phyloP scores from a whole-genome alignment of 1,139 yeast species.

The Kodamaea ohmeri region DNA sequence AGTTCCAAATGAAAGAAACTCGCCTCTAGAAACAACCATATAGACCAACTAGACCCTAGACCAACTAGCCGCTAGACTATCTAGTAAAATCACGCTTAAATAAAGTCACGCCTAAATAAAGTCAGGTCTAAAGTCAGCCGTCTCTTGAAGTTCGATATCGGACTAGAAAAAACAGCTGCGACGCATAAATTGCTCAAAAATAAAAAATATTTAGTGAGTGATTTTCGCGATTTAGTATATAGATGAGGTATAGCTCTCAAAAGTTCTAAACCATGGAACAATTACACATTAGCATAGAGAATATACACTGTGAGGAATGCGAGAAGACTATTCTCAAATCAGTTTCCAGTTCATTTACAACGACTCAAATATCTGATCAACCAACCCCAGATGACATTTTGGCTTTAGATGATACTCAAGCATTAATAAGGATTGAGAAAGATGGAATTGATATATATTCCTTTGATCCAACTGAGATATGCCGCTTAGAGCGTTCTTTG shows the following conservation, averaged over 20 bases:
- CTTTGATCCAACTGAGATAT: conserved; percentile 6
- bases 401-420: conserved; percentile 10
- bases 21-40: too few species aligned
- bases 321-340: conserved; percentile 32
- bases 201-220: neutral
- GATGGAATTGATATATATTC: conserved; percentile 24
- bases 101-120: too few species aligned
- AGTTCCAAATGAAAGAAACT: neutral
- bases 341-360: conserved; percentile 18
- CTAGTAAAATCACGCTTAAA: too few species aligned
- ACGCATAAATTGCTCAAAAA: conserved; percentile 5
- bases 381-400: conserved; percentile 23
- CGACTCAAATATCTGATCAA: conserved; percentile 16
- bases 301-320: conserved; percentile 55
- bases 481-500: conserved; percentile 15
- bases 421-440: conserved; percentile 16
- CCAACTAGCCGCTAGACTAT: too few species aligned
- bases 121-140: too few species aligned
- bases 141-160: too few species aligned
- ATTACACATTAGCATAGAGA: conserved; percentile 32
- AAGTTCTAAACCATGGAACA: conserved; percentile 22
- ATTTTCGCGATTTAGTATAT: conserved; percentile 3
- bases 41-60: too few species aligned
- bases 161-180: too few species aligned
- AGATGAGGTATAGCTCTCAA: neutral